A percentile compares a stretch with the other conserved stretches of the same genome.
Evolutionary conservation across 495 filamentous ascomycete genomes (phyloP).

Genomic region (Cudoniella acicularis): DNA sequence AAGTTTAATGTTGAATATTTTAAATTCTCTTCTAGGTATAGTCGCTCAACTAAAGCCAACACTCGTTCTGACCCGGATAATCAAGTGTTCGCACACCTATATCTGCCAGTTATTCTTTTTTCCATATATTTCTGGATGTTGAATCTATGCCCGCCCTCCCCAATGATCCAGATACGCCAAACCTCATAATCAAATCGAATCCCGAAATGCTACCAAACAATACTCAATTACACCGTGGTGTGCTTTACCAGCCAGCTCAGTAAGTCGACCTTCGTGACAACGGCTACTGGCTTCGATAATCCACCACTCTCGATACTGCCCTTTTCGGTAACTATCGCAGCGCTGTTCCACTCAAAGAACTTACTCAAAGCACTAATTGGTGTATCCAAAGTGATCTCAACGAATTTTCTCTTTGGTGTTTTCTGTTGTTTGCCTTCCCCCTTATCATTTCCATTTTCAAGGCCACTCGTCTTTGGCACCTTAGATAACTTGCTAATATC

Average conservation of each 20-base stretch:
- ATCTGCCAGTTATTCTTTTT: background rate
- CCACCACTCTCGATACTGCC: constrained; percentile 42
- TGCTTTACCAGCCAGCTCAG: constrained; percentile 89
- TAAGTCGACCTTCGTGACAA: constrained; percentile 96
- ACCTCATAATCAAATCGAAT: background rate
- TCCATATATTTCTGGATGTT: background rate
- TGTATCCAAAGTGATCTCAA: constrained; percentile 91
- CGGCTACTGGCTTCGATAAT: constrained; percentile 73
- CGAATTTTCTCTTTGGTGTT: constrained; percentile 64
- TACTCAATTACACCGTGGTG: constrained; percentile 33
- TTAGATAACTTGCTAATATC: constrained; percentile 25
- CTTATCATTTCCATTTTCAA: constrained; percentile 2
- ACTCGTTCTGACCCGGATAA: background rate
- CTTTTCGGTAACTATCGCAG: constrained; percentile 84
- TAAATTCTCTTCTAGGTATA: background rate
- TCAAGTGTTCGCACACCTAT: background rate
- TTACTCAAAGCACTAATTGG: constrained; percentile 75
- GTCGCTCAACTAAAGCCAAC: background rate
- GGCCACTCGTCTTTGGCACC: constrained; percentile 18
- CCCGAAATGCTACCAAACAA: background rate
- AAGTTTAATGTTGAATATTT: background rate
- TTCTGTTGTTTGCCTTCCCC: constrained; percentile 27
- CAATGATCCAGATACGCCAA: background rate
- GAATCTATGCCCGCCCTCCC: background rate
- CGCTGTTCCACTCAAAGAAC: constrained; percentile 98